Base-by-base conservation (phyloP, 805 yeast species). In the Saccharomycopsis selenospora region DNA sequence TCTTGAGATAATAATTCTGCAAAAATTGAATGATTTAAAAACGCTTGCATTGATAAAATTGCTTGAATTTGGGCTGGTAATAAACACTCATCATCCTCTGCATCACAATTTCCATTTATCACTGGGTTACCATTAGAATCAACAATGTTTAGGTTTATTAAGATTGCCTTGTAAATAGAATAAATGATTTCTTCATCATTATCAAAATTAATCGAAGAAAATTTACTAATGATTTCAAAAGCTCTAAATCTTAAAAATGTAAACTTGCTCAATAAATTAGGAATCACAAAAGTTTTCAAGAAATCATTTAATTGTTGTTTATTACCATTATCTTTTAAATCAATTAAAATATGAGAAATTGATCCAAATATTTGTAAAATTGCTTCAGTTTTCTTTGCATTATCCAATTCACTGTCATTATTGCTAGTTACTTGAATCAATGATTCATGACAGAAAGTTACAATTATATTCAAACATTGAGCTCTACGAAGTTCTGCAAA, bases 21-120 rank as follows among this genome's bases (percentile, higher is more conserved):
- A 59, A 90, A 87, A 4, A 17, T 28, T 43, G 75, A 76, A 42
- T 79, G 73, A 27, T 72, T 72, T 45, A 88, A 73, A 57, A 83
- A 83, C 1, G 90, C 79, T 67, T 90, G 96, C 45, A 91, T 69
- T 0, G 95, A 93, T 49, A 88, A 67, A 0, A 96, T 87, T 14
- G 91, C 89, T 59, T 87, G 85, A 43, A 91, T 73, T 61, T 81
- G 84, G 3, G 88, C 86, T 0, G 96, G 95, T 46, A 79, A 64
- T 48, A 84, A 67, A 28, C 72, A 66, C 36, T 65, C 63, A 43
- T 76, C 79, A 47, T 71, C 62, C 26, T 62, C 63, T 8, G 29
- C 29, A 24, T 10, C 25, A 7, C 11, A 18, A 11, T 33, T 17
- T 25, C 36, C 42, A 26, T 26, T 8, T 4, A 29, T 28, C 4